A percentile compares a stretch with the other conserved stretches of the same genome.
Evolutionary conservation across 2,329 filamentous ascomycete genomes (phyloP).

Genomic region (Monilinia fructigena): DNA sequence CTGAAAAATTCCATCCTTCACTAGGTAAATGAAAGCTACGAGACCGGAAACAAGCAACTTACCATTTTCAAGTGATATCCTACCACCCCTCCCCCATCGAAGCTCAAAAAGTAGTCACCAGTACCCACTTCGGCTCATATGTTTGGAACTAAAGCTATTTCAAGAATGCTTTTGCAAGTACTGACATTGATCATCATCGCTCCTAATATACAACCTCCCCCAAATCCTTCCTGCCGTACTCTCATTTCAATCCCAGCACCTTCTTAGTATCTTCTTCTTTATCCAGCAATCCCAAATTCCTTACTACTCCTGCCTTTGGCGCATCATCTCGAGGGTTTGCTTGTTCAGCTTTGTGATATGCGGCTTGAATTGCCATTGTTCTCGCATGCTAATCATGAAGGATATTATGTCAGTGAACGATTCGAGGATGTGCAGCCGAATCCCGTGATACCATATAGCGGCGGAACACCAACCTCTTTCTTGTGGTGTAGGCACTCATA

Average conservation of each 20-base stretch:
- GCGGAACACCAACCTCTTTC: slow-evolving; percentile 76
- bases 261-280: slow-evolving; percentile 78
- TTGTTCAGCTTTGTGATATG: slow-evolving; percentile 77
- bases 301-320: slow-evolving; percentile 81
- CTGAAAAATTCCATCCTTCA: not conserved
- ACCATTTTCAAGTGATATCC: not conserved
- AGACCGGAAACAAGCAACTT: not conserved
- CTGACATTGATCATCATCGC: slow-evolving; percentile 20
- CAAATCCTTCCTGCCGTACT: slow-evolving; percentile 14
- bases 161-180: not conserved
- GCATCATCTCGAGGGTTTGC: slow-evolving; percentile 75
- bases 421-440: slow-evolving; percentile 3
- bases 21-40: not conserved
- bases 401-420: not conserved
- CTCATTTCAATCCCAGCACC: slow-evolving; percentile 44
- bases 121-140: not conserved
- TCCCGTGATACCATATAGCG: not conserved
- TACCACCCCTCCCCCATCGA: not conserved
- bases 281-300: slow-evolving; percentile 78
- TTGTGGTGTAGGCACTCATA: slow-evolving; percentile 98
- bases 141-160: not conserved
- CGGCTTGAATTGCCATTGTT: slow-evolving; percentile 74
- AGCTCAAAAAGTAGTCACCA: too few relatives aligned
- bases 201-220: slow-evolving; percentile 38
- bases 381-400: slow-evolving; percentile 60